phyloP scores from a whole-genome alignment of 352 stramenopile genomes.

The Phytopythium montanum region DNA sequence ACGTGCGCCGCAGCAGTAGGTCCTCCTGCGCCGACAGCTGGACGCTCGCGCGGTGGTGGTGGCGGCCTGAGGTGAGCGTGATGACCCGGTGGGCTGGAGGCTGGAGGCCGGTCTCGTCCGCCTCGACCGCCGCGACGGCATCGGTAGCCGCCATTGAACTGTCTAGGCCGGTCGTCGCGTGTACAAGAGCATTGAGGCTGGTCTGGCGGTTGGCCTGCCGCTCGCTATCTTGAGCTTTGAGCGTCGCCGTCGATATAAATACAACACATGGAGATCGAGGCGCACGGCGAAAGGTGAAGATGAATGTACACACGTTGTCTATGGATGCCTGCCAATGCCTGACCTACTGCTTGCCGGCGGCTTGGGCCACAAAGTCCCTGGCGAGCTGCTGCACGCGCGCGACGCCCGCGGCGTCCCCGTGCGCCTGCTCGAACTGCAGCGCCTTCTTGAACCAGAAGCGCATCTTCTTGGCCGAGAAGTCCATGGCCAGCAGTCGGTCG shows the following conservation, averaged over 20 bases:
- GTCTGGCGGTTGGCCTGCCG: no score
- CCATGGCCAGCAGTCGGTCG: slow-evolving; percentile 89
- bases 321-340: background rate
- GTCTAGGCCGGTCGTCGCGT: no score
- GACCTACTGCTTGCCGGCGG: slow-evolving; percentile 34
- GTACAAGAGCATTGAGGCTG: no score
- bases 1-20: slow-evolving; percentile 42
- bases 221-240: no score
- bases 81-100: background rate
- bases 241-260: no score
- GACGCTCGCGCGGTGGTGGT: background rate
- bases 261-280: no score
- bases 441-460: slow-evolving; percentile 98
- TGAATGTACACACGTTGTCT: background rate
- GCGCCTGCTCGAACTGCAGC: slow-evolving; percentile 91
- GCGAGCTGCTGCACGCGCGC: slow-evolving; percentile 94
- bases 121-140: no score
- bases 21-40: slow-evolving; percentile 37
- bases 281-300: no score
- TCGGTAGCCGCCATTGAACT: no score
- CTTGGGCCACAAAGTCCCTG: slow-evolving; percentile 90
- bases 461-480: slow-evolving; percentile 97
- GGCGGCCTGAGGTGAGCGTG: background rate
- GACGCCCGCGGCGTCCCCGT: slow-evolving; percentile 85
- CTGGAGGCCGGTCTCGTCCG: no score